A percentile compares a stretch with the other conserved stretches of the same genome.
These are phyloP conservation scores for Pleurotus tuoliensis DNA, from an alignment of 768 basidiomycete genomes.

Conservation along the genomic window DNA sequence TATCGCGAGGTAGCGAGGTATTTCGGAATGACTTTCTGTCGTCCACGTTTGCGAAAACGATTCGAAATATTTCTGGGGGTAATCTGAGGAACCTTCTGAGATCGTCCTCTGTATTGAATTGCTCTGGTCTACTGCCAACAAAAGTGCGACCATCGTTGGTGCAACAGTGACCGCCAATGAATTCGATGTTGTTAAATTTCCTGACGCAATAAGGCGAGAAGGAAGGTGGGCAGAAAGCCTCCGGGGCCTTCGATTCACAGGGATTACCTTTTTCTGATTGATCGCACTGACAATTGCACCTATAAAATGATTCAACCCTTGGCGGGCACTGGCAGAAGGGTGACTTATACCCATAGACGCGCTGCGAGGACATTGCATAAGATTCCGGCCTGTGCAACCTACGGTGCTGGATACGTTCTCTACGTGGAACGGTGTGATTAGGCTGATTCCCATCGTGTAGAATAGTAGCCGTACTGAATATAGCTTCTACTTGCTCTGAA, in stretches of 20 bases:
- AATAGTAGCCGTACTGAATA: constrained; percentile 20
- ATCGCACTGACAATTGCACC: constrained; percentile 35
- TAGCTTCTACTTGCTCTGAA: constrained; percentile 21
- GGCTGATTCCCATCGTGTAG: background rate
- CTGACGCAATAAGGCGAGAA: constrained; percentile 28
- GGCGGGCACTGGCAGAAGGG: background rate
- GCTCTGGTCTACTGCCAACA: constrained; percentile 29
- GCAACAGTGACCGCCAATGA: constrained; percentile 38
- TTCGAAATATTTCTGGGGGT: too few species aligned
- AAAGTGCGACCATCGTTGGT: constrained; percentile 41
- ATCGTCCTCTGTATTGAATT: constrained; percentile 38
- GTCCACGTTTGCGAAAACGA: too few species aligned
- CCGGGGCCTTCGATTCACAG: constrained; percentile 24
- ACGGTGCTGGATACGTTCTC: constrained; percentile 25
- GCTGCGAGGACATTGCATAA: constrained; percentile 28
- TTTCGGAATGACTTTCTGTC: too few species aligned
- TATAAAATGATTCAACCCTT: constrained; percentile 9
- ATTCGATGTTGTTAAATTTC: constrained; percentile 29
- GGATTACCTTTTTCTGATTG: constrained; percentile 30
- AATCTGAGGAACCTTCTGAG: constrained; percentile 21
- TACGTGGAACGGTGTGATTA: constrained; percentile 4
- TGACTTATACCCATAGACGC: constrained; percentile 27
- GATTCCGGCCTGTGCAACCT: constrained; percentile 24
- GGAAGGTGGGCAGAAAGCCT: constrained; percentile 31
- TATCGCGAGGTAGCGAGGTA: too few species aligned